These are phyloP conservation scores for Mycogone perniciosa DNA, from an alignment of 2,329 filamentous ascomycete genomes.

Conservation along the genomic window DNA sequence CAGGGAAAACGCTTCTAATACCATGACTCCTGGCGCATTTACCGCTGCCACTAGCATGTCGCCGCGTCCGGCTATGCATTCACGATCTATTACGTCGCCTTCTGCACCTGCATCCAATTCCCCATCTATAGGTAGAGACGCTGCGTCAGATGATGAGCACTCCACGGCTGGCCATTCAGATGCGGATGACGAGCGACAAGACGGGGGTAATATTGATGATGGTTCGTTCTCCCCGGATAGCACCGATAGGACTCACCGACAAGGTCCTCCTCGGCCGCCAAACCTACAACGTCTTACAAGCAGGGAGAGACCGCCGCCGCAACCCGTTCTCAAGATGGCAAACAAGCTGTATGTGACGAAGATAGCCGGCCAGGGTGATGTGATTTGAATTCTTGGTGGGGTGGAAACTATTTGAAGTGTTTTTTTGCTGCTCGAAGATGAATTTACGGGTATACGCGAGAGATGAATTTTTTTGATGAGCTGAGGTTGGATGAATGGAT, in stretches of 20 bases:
- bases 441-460: conserved; percentile 2
- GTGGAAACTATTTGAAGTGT: not conserved
- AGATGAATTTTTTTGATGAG: not conserved
- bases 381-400: conserved; percentile 18
- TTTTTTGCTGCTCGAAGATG: not conserved
- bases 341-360: conserved; percentile 28
- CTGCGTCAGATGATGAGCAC: conserved; percentile 71
- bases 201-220: conserved; percentile 31
- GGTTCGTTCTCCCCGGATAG: conserved; percentile 52
- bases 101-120: conserved; percentile 52
- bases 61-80: conserved; percentile 63
- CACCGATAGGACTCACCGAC: conserved; percentile 41
- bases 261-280: conserved; percentile 42
- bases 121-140: conserved; percentile 47
- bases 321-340: conserved; percentile 37
- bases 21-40: conserved; percentile 58
- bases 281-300: conserved; percentile 25
- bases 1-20: conserved; percentile 54
- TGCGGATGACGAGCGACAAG: conserved; percentile 54
- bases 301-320: conserved; percentile 30
- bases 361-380: conserved; percentile 30
- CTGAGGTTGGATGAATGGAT: not conserved
- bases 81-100: conserved; percentile 80
- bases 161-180: conserved; percentile 74
- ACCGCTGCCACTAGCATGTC: conserved; percentile 35